Evolutionary conservation across 2,329 filamentous ascomycete species (phyloP), one percentile per base, ranked within the genome.

Genomic region (Penicillium italicum): DNA sequence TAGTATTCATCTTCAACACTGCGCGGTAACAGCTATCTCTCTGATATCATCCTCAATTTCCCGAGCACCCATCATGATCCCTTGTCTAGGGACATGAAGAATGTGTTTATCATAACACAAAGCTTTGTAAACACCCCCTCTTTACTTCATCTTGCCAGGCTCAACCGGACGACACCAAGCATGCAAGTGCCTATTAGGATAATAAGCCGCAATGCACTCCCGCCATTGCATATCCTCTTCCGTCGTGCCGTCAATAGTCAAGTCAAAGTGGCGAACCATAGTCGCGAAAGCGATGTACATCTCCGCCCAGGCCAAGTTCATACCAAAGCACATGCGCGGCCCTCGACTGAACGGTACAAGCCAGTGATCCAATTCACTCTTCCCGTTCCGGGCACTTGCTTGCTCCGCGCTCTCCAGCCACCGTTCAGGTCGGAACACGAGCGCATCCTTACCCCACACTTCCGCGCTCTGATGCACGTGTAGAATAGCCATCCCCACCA

Each of bases 241-340:
- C 12, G 45, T 48, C 8, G 45, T 48, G 8, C 45, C 45, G 9
- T 48, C 33, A 48, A 48, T 38, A 26, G 16, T 20, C 47, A 50
- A 42, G 16, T 50, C 36, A 24, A 50, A 42, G 2, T 31, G 9
- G 2, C 47, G 14, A 10, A 50, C n/a, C 34, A 42, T 42, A 24
- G 26, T 40, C 9, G 47, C 36, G 4, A 50, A 42, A 24, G 47
- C 36, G 10, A 50, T 41, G 16, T 50, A 50, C 36, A 50, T 24
- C 47, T 50, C 47, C 5, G 47, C 47, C 34, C 37, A 41, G 4
- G 47, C 47, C 14, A 50, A 24, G 26, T 50, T 50, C 47, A 50
- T 50, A n/a, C 47, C 47, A 16, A 50, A 42, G 11, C 47, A 50
- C 47, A 50, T 50, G 4, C 47, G 47, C n/a, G 47, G 47, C 6